These are phyloP conservation scores for Podospora comata DNA, from an alignment of 495 filamentous ascomycete genomes.

Conservation along the genomic window DNA sequence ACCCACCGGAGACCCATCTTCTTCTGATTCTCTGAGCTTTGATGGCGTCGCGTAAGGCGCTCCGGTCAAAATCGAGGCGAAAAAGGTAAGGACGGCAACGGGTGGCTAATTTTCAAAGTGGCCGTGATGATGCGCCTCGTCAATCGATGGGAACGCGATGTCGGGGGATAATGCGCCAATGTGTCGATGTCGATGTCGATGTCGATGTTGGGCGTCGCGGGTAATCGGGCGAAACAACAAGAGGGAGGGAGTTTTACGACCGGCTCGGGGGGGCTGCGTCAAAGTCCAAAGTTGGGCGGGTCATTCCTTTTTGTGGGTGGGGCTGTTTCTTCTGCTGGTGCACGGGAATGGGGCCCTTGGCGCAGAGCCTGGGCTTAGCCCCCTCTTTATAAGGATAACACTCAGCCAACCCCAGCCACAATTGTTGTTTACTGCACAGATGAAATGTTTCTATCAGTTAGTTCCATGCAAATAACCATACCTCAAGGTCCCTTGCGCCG, in stretches of 20 bases:
- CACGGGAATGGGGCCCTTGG: not conserved
- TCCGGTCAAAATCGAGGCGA: slow-evolving; percentile 10
- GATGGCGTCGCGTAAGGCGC: not conserved
- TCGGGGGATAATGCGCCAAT: slow-evolving; percentile 29
- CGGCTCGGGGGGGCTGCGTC: slow-evolving; percentile 19
- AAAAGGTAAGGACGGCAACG: slow-evolving; percentile 25
- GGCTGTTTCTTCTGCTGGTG: slow-evolving; percentile 6
- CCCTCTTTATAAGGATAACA: not conserved
- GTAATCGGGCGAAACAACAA: slow-evolving; percentile 21
- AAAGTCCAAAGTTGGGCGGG: slow-evolving; percentile 18
- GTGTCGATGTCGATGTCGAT: slow-evolving; percentile 9
- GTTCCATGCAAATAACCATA: not conserved
- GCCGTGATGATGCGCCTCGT: slow-evolving; percentile 27
- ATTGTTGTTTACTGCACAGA: not conserved
- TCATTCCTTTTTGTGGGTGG: slow-evolving; percentile 26
- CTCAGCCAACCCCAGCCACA: not conserved
- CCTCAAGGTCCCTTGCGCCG: slow-evolving; percentile 2
- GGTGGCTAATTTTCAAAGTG: slow-evolving; percentile 7
- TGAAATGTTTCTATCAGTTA: not conserved
- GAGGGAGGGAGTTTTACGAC: slow-evolving; percentile 13
- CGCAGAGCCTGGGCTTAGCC: not conserved
- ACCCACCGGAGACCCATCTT: slow-evolving; percentile 84
- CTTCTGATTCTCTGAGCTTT: not conserved
- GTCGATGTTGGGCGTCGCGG: slow-evolving; percentile 26
- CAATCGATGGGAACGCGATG: slow-evolving; percentile 30